Percentiles rank a stretch among this genome's conserved stretches.
Conservation (phyloP, 306 rosid genomes). For the Acacia crassicarpa region DNA sequence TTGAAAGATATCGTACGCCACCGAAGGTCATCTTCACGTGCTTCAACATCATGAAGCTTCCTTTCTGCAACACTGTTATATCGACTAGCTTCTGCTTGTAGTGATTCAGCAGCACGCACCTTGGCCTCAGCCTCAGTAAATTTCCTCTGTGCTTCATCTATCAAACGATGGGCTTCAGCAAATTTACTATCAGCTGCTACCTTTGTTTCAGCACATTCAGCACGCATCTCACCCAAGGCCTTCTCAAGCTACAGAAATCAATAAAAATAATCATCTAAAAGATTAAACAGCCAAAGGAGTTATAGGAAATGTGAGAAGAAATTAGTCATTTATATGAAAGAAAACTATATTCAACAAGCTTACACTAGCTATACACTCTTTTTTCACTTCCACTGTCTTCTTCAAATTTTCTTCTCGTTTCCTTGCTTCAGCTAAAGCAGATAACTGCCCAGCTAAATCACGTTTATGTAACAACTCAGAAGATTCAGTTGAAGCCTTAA, state of each 20-base stretch:
- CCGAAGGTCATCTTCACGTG: slow-evolving; percentile 92
- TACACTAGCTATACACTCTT: slow-evolving; percentile 94
- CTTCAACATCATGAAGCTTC: slow-evolving; percentile 84
- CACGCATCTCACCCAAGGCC: slow-evolving; percentile 88
- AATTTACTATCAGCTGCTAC: slow-evolving; percentile 85
- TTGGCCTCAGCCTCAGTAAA: slow-evolving; percentile 72
- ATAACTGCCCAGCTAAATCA: slow-evolving; percentile 58
- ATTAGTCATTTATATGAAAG: not conserved
- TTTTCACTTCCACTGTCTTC: slow-evolving; percentile 78
- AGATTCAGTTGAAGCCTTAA: slow-evolving; percentile 62
- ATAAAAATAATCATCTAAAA: not conserved
- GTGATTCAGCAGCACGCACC: slow-evolving; percentile 67
- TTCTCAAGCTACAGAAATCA: slow-evolving; percentile 74
- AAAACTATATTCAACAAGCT: slow-evolving; percentile 38
- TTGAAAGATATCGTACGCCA: slow-evolving; percentile 70
- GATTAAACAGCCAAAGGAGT: not conserved
- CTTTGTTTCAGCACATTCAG: slow-evolving; percentile 92
- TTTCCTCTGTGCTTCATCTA: slow-evolving; percentile 71
- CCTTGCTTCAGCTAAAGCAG: slow-evolving; percentile 71
- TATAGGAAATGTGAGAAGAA: slow-evolving; percentile 12
- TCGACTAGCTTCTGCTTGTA: slow-evolving; percentile 72
- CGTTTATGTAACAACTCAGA: slow-evolving; percentile 60
- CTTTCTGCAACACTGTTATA: slow-evolving; percentile 76
- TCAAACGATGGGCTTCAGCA: slow-evolving; percentile 61
- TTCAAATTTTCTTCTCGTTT: slow-evolving; percentile 80